phyloP scores from a whole-genome alignment of 805 yeast genomes.

The Barnettozyma pratensis region DNA sequence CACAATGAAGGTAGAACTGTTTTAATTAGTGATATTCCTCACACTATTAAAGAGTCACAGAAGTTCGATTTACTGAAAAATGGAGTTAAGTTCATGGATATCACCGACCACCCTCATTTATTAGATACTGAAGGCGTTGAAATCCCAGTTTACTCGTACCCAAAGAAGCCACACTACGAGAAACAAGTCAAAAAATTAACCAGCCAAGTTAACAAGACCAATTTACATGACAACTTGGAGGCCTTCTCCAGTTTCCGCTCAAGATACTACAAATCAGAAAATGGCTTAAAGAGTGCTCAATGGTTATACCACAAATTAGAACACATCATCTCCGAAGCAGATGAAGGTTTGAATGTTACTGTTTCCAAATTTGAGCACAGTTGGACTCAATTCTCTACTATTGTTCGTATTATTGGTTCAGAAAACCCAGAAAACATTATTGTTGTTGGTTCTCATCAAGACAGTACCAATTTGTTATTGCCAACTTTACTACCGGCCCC shows the following conservation, averaged over 20 bases:
- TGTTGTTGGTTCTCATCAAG: slow-evolving; percentile 87
- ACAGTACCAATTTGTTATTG: slow-evolving; percentile 68
- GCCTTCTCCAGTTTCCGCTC: slow-evolving; percentile 66
- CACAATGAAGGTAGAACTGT: slow-evolving; percentile 8
- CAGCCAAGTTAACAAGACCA: slow-evolving; percentile 38
- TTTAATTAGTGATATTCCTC: slow-evolving; percentile 17
- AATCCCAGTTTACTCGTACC: slow-evolving; percentile 42
- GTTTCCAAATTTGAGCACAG: slow-evolving; percentile 54
- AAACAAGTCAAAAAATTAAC: slow-evolving; percentile 38
- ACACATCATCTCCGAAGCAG: slow-evolving; percentile 23
- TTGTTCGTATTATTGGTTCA: slow-evolving; percentile 57
- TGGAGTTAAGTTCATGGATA: slow-evolving; percentile 58
- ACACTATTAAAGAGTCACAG: slow-evolving; percentile 35
- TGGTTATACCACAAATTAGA: slow-evolving; percentile 57
- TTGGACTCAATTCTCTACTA: slow-evolving; percentile 77
- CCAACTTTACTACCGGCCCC: slow-evolving; percentile 74
- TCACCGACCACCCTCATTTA: slow-evolving; percentile 40
- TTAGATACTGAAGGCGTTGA: slow-evolving; percentile 13
- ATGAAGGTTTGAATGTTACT: slow-evolving; percentile 29
- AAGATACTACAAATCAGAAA: slow-evolving; percentile 66
- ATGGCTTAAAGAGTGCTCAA: slow-evolving; percentile 65
- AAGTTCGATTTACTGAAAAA: slow-evolving; percentile 39
- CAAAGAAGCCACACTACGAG: slow-evolving; percentile 35
- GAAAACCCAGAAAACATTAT: slow-evolving; percentile 40
- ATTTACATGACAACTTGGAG: slow-evolving; percentile 50